These are phyloP conservation scores for Fusarium dlaminii DNA, from an alignment of 2,329 filamentous ascomycete genomes.

Conservation along the genomic window DNA sequence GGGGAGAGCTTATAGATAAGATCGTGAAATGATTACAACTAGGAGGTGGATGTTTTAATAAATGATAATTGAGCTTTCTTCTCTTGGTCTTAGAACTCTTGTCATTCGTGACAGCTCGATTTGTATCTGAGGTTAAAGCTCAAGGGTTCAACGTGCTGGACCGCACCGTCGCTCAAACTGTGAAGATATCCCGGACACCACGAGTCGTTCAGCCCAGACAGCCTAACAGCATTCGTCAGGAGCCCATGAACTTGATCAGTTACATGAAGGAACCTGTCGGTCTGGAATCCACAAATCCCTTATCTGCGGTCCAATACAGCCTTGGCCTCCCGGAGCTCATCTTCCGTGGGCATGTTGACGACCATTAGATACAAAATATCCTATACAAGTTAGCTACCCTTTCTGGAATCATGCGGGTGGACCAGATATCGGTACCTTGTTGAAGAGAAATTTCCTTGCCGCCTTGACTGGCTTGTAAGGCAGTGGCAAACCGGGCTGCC, in stretches of 20 bases:
- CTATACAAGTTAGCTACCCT: background rate
- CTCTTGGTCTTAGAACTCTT: background rate
- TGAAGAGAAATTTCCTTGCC: constrained; percentile 3
- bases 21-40: background rate
- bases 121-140: background rate
- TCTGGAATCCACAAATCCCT: background rate
- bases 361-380: constrained; percentile 14
- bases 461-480: background rate
- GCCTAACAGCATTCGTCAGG: background rate
- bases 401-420: accelerated
- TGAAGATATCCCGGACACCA: too few species aligned
- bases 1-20: background rate
- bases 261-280: background rate
- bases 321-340: constrained; percentile 1
- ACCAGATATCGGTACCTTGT: background rate
- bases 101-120: background rate
- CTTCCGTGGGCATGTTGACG: constrained; percentile 1
- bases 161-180: background rate
- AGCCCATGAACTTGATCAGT: too few species aligned
- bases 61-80: background rate
- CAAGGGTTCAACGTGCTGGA: too few species aligned
- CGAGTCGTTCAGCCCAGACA: too few species aligned
- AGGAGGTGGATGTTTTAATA: background rate
- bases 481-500: background rate
- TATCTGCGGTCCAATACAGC: background rate